Base-by-base conservation (phyloP, 78 protist genomes). In the Dictyostelium firmibasis region DNA sequence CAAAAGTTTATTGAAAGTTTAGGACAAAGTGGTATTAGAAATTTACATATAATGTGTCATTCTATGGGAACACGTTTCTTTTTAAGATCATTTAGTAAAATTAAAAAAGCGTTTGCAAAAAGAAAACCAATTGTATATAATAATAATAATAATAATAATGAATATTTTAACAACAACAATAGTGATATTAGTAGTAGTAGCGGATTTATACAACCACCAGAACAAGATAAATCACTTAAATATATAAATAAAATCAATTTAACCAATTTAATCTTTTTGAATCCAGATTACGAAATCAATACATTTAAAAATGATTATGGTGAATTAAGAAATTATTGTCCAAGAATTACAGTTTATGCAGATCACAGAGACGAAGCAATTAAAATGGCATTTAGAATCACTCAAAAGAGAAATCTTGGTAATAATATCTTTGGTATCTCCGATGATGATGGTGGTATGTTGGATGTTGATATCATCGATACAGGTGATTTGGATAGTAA, bases 401-500 rank as follows among this genome's bases (percentile, higher is more conserved):
- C 69, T 23, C 91, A 93, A 50, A 84, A 83, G 36, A 41, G 60
- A 60, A 82, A 81, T 50, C 86, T 95, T 31, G 97, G 97, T 31
- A 95, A 89, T 70, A 89, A 89, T 50, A 89, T 89, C 23, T 27
- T 79, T 50, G 81, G 81, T 41, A 81, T 89, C 16, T 83, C 67
- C 13, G 86, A 60, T 44, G 86, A 60, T 23, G 60, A 43, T 77
- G 91, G 86, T 36, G 69, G 72, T 29, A 20, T 84, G 9, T 38
- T 92, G 2, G 94, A 76, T 84, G 86, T 95, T 4, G 97, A 95
- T 77, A 93, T 95, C 60, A 92, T 95, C 29, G 97, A 95, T 93
- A 82, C 91, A 9, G 83, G 94, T 41, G 93, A 91, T 75, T 75
- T 95, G 13, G 91, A 81, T 50, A 18, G 41, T 29, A 95, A 95